A percentile compares a stretch with the other conserved stretches of the same genome.
phyloP scores from a whole-genome alignment of 139 green algal species.

The Bryopsis sp. region DNA sequence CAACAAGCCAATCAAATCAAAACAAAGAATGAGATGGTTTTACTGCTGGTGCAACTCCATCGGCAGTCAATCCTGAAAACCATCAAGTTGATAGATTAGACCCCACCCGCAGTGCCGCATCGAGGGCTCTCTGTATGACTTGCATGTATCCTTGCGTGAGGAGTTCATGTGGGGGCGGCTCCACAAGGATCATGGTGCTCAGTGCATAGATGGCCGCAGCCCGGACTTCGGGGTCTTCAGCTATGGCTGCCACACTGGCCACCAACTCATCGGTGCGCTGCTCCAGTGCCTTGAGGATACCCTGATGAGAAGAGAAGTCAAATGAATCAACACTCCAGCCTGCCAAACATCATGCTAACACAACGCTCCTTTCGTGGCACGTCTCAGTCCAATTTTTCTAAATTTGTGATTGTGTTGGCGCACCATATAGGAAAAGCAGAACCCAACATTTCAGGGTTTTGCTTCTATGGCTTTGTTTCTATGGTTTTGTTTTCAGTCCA shows the following conservation, averaged over 20 bases:
- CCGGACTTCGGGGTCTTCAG: conserved; percentile 55
- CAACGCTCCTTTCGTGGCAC: too few species aligned
- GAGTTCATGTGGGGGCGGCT: too few species aligned
- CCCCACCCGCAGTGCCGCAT: not conserved
- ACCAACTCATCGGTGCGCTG: too few species aligned
- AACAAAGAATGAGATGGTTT: not conserved
- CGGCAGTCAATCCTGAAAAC: not conserved
- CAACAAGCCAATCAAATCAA: not conserved
- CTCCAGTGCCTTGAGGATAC: too few species aligned
- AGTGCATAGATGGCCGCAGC: conserved; percentile 82
- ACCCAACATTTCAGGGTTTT: not conserved
- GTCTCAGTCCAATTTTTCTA: too few species aligned
- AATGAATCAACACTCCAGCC: not conserved
- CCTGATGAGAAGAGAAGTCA: not conserved
- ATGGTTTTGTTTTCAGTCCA: conserved; percentile 11
- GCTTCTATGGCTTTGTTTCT: conserved; percentile 26
- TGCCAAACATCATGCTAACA: not conserved
- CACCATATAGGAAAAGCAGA: conserved; percentile 16
- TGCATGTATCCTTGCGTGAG: too few species aligned
- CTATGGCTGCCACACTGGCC: not conserved
- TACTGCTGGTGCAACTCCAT: too few species aligned
- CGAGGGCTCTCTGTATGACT: not conserved
- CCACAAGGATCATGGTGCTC: conserved; percentile 55
- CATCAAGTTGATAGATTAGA: conserved; percentile 1
- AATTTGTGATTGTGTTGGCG: not conserved